Evolutionary conservation across 306 rosid species (phyloP), one percentile per base, ranked within the genome.

Genomic region (Medicago arabica): DNA sequence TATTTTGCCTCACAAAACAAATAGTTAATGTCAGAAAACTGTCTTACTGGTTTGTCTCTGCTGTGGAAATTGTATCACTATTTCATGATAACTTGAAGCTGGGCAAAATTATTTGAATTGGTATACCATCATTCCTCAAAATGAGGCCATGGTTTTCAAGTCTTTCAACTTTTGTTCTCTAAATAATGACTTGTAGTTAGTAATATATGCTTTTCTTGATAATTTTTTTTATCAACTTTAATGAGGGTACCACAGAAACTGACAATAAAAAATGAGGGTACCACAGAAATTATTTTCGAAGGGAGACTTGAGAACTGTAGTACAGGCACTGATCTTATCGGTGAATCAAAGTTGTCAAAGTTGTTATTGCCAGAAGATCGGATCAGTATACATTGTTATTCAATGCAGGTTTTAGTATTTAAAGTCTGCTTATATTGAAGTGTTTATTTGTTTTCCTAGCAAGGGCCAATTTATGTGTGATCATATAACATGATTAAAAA

Each of bases 1-100:
- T 64, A 47, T 79, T 66, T 66, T 34, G 53, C 46, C 41, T 62
- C 53, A 41, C 64, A 7, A 46, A 34, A 54, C 74, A 76, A 51
- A 43, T 55, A 25, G 41, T 60, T 25, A 23, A 43, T 75, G 68
- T 46, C 66, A 38, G 74, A 58, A 72, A 75, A 64, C 19, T 41
- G 15, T 16, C 46, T 34, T 67, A 41, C 53, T 2, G 31, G 16
- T n/a, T 75, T 53, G 82, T 60, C 54, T 36, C 49, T 76, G 75
- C 55, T 79, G 71, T 65, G 68, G 38, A 13, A 49, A 39, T 18
- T 74, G 67, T 75, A 23, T 12, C 25, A 58, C 60, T 51, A 34
- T 74, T 58, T 68, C 23, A 41, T 31, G 55, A 49, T 11, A 19
- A 41, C 58, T 49, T 67, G 50, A 38, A 51, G 40, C 60, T 73